Evolutionary conservation across 371 early-diverging fungal genomes (phyloP), one percentile per base, ranked within the genome.

Genomic region (Mucor plumbeus): DNA sequence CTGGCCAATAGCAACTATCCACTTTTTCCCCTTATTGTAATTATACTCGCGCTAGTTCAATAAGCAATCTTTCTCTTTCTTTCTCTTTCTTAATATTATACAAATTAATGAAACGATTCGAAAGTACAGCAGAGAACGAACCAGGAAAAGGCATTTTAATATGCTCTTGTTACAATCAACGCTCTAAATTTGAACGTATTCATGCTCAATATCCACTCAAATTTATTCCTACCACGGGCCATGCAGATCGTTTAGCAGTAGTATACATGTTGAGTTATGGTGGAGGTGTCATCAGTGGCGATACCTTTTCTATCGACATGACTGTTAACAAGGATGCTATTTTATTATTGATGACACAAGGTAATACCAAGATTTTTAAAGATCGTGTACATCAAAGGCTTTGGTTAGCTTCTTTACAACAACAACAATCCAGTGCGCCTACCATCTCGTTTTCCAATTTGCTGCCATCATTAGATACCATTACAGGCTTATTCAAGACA

Each of bases 231-330:
- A 79, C 84, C 4, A 64, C 63, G 11, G 76, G 74, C 4, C 75
- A 83, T 61, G 77, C 75, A 39, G 72, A 76, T 17, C 71, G 80
- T 31, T 65, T 83, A 5, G 81, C 78, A 3, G 79, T 78, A 17
- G 84, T 77, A 0, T 83, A 83, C 60, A 83, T 91, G 67, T 73
- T 94, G 14, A 83, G 90, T 34, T 91, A 89, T 65, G 93, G 94
- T 55, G 94, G 94, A 21, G 94, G 94, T 9, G 72, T 92, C 14
- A 87, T 94, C 17, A 85, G 87, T 66, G 92, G 91, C 5, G 94
- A 94, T 68, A 69, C 43, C 26, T 80, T 92, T 40, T 64, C 78
- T 54, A 73, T 93, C 38, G 59, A 71, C 47, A 73, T 91, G 7
- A 61, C 68, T 2, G 77, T 87, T 0, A 77, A 78, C n/a, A 36